Percentiles rank a stretch among this genome's conserved stretches.
Evolutionary conservation across 768 basidiomycete species (phyloP).

Genomic region (Hydnomerulius pinastri): DNA sequence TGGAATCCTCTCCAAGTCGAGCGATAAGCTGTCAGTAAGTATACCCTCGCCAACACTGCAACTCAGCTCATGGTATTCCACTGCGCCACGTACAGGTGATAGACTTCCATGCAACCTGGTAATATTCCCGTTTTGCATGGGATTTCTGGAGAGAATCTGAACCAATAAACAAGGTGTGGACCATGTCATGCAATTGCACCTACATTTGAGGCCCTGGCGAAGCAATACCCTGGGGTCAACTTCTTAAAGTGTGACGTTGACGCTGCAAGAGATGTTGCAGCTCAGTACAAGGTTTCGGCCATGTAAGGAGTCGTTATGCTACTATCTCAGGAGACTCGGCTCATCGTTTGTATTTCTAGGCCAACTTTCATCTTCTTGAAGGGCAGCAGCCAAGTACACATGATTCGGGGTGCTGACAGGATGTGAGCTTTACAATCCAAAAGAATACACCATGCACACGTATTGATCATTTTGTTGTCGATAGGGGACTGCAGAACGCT

Average conservation of each 20-base stretch:
- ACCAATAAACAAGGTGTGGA: constrained; percentile 61
- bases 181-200: constrained; percentile 87
- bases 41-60: background rate
- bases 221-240: constrained; percentile 67
- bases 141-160: constrained; percentile 11
- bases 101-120: constrained; percentile 88
- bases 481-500: constrained; percentile 62
- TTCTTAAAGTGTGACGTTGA: constrained; percentile 88
- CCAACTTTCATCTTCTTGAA: constrained; percentile 83
- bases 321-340: background rate
- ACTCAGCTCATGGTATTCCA: constrained; percentile 1
- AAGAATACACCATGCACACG: background rate
- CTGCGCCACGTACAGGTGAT: constrained; percentile 56
- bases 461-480: constrained; percentile 4
- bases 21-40: constrained; percentile 65
- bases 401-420: constrained; percentile 71
- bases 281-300: constrained; percentile 61
- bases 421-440: constrained; percentile 43
- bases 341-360: constrained; percentile 41
- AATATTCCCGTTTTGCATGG: constrained; percentile 14
- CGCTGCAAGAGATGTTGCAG: constrained; percentile 66
- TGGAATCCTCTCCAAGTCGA: constrained; percentile 54
- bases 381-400: constrained; percentile 65
- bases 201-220: constrained; percentile 66
- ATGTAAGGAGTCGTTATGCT: constrained; percentile 53